Base-by-base conservation (phyloP, 441 rosid species). In the Gossypium trilobum region DNA sequence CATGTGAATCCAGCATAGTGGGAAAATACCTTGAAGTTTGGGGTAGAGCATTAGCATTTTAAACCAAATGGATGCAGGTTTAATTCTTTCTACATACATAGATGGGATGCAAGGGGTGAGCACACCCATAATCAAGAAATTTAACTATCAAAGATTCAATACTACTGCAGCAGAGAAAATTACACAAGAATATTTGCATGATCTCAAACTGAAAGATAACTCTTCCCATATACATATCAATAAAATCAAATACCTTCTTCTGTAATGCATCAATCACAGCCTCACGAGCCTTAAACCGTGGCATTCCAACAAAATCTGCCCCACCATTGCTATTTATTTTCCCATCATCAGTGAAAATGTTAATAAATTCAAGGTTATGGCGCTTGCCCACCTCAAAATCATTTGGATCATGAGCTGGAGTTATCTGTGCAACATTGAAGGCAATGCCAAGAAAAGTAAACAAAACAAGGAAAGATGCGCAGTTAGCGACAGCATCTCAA, bases 331-430 rank as follows among this genome's bases (percentile, higher is more conserved):
- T 82, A 75, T 94, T 92, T 79, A 94, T 90, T 70, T 85, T 87
- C 48, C 99, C 97, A 70, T 92, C 95, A 85, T 94, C 97, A n/a
- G 97, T 89, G 55, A 94, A 87, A 74, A 92, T 83, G 84, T 89
- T 92, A 61, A 94, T 88, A 77, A 89, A 90, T 62, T 88, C 88
- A 57, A 94, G 91, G 75, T 80, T 79, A 78, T 90, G 97, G 54
- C 94, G 92, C 83, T 86, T 94, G 72, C 99, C 97, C 64, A 92
- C 97, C 70, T 89, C 91, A 79, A 87, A 94, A 85, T 94, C 99
- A 85, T 94, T 92, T 73, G 94, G 95, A 78, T 92, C 99, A 71
- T 94, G 99, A 0, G 96, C 97, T 2, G 98, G 97, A 73, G 97
- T 94, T 71, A 92, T 92, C 97, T 89, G 88, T 72, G 71, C 78